Conservation (phyloP, 1,284 basidiomycete genomes). For the Trametes versicolor region DNA sequence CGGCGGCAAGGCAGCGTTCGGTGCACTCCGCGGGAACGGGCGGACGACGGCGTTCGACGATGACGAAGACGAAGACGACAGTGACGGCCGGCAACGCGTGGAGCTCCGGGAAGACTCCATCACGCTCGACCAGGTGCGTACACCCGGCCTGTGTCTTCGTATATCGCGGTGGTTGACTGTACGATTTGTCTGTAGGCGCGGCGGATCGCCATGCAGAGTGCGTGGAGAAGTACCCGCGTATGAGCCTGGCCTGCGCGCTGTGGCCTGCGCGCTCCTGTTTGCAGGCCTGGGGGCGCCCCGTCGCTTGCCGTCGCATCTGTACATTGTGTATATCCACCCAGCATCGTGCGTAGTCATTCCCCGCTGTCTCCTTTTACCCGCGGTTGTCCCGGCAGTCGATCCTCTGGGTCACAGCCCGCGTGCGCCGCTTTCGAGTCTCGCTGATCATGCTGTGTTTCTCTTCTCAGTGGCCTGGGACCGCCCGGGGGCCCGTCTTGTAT, state of each 20-base stretch:
- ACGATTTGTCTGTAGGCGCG: constrained; percentile 55
- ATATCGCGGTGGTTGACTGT: constrained; percentile 21
- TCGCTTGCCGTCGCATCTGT: constrained; percentile 2
- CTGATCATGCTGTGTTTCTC: constrained; percentile 11
- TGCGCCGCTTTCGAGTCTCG: background rate
- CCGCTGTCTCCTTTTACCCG: background rate
- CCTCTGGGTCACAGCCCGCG: background rate
- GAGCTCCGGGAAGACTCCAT: constrained; percentile 84
- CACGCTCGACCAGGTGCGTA: constrained; percentile 84
- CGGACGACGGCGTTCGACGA: constrained; percentile 57
- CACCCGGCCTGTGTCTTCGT: constrained; percentile 6
- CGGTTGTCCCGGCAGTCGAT: background rate
- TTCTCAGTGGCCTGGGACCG: constrained; percentile 12
- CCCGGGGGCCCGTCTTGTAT: constrained; percentile 1
- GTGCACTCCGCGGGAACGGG: constrained; percentile 63
- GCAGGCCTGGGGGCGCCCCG: background rate
- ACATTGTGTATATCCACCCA: constrained; percentile 15
- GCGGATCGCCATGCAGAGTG: constrained; percentile 79
- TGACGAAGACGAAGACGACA: constrained; percentile 67
- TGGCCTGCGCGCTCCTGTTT: background rate
- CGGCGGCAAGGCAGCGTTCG: constrained; percentile 83
- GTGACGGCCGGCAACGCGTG: constrained; percentile 73
- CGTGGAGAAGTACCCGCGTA: constrained; percentile 69
- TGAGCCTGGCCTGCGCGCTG: constrained; percentile 39
- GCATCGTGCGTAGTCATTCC: constrained; percentile 10